Conservation (phyloP, 2,329 filamentous ascomycete species). For the Phialophora macrospora region DNA sequence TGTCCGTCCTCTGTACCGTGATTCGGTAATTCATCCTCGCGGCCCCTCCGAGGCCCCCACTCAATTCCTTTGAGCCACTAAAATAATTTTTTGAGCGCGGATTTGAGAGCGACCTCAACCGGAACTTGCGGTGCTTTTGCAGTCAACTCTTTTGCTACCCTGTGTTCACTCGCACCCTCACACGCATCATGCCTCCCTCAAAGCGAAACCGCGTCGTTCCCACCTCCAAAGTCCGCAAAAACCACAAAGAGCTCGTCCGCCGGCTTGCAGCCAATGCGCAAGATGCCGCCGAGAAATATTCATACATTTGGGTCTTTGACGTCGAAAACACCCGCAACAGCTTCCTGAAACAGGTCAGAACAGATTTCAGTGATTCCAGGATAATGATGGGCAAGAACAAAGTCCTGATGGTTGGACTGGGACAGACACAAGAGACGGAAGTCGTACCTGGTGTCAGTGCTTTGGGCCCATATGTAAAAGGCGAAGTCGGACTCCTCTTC, state of each 20-base stretch:
- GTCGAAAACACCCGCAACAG: conserved; percentile 99
- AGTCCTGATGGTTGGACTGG: conserved; percentile 95
- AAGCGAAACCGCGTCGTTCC: conserved; percentile 89
- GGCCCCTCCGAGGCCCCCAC: neutral
- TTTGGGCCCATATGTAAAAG: conserved; percentile 71
- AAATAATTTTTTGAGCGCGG: conserved; percentile 1
- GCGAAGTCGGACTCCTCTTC: conserved; percentile 88
- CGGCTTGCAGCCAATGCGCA: conserved; percentile 88
- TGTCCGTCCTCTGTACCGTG: too few relatives aligned
- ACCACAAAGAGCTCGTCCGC: conserved; percentile 83
- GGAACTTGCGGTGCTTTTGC: neutral
- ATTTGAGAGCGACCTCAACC: neutral
- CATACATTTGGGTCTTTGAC: conserved; percentile 89
- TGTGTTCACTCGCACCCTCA: neutral
- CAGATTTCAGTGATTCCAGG: conserved; percentile 51
- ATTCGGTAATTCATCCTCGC: neutral
- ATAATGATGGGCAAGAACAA: conserved; percentile 99
- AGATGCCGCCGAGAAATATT: conserved; percentile 80
- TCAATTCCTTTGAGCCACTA: too few relatives aligned
- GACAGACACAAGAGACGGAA: conserved; percentile 75
- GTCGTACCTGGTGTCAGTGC: conserved; percentile 76
- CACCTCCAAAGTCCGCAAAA: conserved; percentile 87
- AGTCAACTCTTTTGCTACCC: neutral
- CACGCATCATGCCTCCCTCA: conserved; percentile 80
- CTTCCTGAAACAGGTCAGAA: conserved; percentile 53